These are phyloP conservation scores for Curvularia spicifera DNA, from an alignment of 2,329 filamentous ascomycete species.

Conservation along the genomic window DNA sequence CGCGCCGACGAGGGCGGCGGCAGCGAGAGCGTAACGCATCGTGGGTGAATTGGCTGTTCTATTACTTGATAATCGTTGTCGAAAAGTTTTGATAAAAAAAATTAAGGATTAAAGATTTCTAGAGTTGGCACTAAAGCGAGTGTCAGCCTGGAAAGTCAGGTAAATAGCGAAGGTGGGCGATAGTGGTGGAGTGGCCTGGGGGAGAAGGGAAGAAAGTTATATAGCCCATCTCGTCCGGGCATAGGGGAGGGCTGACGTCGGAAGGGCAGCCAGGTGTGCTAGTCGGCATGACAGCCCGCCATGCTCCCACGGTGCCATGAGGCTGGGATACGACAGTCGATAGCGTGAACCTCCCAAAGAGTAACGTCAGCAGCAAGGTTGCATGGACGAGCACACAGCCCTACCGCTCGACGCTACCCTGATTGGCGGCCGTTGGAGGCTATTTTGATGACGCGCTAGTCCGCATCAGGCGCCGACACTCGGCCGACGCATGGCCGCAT, in stretches of 20 bases:
- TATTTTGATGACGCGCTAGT: conserved; percentile 22
- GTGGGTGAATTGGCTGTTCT: conserved; percentile 23
- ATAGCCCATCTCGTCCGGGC: conserved; percentile 26
- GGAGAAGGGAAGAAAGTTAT: conserved; percentile 31
- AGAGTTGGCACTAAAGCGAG: conserved; percentile 39
- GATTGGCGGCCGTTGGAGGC: conserved; percentile 12
- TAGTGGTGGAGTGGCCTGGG: conserved; percentile 28
- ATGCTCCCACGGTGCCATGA: conserved; percentile 33
- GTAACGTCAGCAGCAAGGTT: conserved; percentile 24
- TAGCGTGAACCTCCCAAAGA: conserved; percentile 35
- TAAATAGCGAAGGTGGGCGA: conserved; percentile 41
- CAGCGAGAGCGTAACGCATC: conserved; percentile 44
- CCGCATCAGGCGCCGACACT: conserved; percentile 10
- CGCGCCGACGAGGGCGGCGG: conserved; percentile 41
- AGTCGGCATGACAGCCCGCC: conserved; percentile 37
- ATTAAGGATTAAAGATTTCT: conserved; percentile 38
- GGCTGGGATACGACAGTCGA: conserved; percentile 44
- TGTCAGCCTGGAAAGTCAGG: conserved; percentile 33
- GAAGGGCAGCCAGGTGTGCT: conserved; percentile 33
- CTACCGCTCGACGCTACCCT: conserved; percentile 29
- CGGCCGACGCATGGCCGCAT: neutral
- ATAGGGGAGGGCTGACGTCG: conserved; percentile 37
- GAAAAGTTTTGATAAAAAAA: conserved; percentile 16
- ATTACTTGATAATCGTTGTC: conserved; percentile 6
- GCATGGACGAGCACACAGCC: conserved; percentile 29